A percentile compares a stretch with the other conserved stretches of the same genome.
phyloP scores from a whole-genome alignment of 139 green algal genomes.

The Spirogloea muscicola region DNA sequence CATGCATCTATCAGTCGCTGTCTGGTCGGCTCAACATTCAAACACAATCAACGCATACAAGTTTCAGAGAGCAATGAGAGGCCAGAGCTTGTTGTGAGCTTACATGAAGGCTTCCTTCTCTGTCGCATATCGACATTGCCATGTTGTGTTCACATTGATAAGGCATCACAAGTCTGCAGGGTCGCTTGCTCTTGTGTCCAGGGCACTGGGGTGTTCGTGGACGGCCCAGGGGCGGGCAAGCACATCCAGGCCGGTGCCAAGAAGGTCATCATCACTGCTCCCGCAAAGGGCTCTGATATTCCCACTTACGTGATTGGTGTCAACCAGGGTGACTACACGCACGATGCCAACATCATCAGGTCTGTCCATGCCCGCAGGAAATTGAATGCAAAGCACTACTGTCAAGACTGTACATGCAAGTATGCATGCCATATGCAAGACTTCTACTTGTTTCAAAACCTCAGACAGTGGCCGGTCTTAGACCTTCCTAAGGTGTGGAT shows the following conservation, averaged over 20 bases:
- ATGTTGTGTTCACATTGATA: neutral
- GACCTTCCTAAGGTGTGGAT: neutral
- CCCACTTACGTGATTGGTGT: conserved; percentile 98
- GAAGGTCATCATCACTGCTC: conserved; percentile 98
- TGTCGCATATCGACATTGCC: neutral
- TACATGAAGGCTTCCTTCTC: neutral
- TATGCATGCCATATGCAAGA: neutral
- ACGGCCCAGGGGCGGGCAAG: conserved; percentile 54
- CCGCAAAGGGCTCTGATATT: conserved; percentile 95
- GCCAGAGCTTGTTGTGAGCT: neutral
- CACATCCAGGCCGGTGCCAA: conserved; percentile 56
- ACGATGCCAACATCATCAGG: conserved; percentile 55
- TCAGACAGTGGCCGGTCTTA: neutral
- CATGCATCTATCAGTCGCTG: no score
- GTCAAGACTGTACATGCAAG: neutral
- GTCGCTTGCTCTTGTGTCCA: conserved; percentile 27
- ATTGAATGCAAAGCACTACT: neutral
- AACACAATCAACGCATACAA: neutral
- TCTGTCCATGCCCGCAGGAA: conserved; percentile 1
- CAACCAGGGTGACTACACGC: conserved; percentile 87
- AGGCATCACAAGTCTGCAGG: neutral
- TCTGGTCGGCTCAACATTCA: neutral
- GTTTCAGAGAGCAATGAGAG: neutral
- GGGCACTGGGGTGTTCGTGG: conserved; percentile 59
- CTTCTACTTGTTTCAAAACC: neutral